These are phyloP conservation scores for Viridothelium virens DNA, from an alignment of 495 filamentous ascomycete species.

Conservation along the genomic window DNA sequence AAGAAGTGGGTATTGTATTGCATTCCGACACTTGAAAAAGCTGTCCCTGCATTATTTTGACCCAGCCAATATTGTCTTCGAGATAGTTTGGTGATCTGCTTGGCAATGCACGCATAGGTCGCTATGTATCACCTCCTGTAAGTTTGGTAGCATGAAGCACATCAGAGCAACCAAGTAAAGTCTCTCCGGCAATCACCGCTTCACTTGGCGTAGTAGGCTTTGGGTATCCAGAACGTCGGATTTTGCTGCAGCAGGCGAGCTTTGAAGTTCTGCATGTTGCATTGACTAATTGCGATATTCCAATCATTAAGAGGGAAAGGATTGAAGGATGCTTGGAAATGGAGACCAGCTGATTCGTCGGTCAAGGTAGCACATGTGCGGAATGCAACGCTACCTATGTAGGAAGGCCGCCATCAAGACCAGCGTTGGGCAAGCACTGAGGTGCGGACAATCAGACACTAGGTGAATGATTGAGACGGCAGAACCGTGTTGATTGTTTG, in stretches of 20 bases:
- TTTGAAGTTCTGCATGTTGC: not conserved
- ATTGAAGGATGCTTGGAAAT: not conserved
- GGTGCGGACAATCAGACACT: too few relatives aligned
- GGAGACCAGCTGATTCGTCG: not conserved
- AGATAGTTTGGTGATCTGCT: not conserved
- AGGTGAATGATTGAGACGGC: too few relatives aligned
- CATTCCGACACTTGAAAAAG: too few relatives aligned
- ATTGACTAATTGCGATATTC: not conserved
- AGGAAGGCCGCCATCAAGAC: too few relatives aligned
- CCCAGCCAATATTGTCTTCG: too few relatives aligned
- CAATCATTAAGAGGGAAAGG: not conserved
- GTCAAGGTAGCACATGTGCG: not conserved
- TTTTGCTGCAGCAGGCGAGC: not conserved
- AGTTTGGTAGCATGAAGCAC: not conserved
- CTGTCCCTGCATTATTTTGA: too few relatives aligned
- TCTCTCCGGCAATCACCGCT: not conserved
- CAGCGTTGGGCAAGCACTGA: too few relatives aligned
- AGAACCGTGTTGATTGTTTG: too few relatives aligned
- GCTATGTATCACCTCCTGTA: constrained; percentile 9
- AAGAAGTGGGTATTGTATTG: too few relatives aligned
- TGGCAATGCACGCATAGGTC: not conserved
- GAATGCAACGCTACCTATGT: not conserved
- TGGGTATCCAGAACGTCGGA: not conserved
- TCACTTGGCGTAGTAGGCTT: not conserved
- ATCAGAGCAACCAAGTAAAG: not conserved